Evolutionary conservation across 2,329 filamentous ascomycete species (phyloP).

Genomic region (Epichloe elymi): DNA sequence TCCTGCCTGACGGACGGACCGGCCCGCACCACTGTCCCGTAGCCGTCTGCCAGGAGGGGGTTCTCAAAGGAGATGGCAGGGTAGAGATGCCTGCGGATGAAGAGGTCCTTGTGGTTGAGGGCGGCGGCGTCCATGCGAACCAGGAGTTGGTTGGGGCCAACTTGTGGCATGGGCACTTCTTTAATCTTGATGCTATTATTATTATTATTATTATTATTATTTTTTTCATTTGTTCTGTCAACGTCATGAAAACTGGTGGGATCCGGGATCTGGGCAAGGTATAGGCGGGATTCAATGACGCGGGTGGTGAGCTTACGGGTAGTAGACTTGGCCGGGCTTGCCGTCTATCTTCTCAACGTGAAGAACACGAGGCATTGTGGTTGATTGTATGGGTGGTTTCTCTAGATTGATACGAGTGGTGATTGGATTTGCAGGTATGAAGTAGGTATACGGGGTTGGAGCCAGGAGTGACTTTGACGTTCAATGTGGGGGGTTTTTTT

Average conservation of each 20-base stretch:
- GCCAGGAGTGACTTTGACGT: no score
- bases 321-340: slow-evolving; percentile 81
- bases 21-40: slow-evolving; percentile 54
- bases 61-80: slow-evolving; percentile 68
- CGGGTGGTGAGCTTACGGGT: slow-evolving; percentile 39
- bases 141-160: slow-evolving; percentile 55
- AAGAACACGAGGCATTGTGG: slow-evolving; percentile 41
- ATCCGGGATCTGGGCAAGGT: not conserved
- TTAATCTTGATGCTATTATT: slow-evolving; percentile 42
- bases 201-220: not conserved
- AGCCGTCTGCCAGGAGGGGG: slow-evolving; percentile 73
- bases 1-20: slow-evolving; percentile 33
- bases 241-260: not conserved
- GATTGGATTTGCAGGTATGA: no score
- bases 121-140: slow-evolving; percentile 66
- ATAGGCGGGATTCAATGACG: no score
- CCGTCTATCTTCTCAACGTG: slow-evolving; percentile 55
- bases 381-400: not conserved
- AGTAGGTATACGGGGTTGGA: no score
- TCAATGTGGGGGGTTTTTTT: no score
- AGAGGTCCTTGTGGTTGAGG: slow-evolving; percentile 90
- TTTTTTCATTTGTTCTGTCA: not conserved
- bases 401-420: no score
- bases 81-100: slow-evolving; percentile 86
- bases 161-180: slow-evolving; percentile 47